Evolutionary conservation across 495 filamentous ascomycete species (phyloP).

Genomic region (Cryomyces minteri): DNA sequence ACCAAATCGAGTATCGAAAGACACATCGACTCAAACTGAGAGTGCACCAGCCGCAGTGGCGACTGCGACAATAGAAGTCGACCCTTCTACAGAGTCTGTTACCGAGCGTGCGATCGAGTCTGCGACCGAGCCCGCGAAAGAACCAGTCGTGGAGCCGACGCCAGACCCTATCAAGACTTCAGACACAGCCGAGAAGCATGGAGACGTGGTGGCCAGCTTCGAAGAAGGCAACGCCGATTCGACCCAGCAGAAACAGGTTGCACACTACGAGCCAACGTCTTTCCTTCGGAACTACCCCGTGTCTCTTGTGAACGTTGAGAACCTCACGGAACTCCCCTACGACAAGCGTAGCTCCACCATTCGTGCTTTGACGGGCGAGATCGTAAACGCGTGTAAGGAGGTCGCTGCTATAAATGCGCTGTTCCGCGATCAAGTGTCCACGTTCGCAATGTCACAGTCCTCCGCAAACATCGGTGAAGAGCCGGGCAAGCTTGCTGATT

Average conservation of each 20-base stretch:
- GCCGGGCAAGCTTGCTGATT: conserved; percentile 86
- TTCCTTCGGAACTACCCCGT: conserved; percentile 84
- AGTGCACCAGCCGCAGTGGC: conserved; percentile 19
- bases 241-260: neutral
- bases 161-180: too few species aligned
- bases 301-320: conserved; percentile 86
- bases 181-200: conserved; percentile 46
- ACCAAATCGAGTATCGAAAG: conserved; percentile 21
- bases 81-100: conserved; percentile 16
- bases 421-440: conserved; percentile 95
- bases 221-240: conserved; percentile 41
- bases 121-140: conserved; percentile 28
- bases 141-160: conserved; percentile 30
- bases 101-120: conserved; percentile 12
- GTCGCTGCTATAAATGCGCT: conserved; percentile 81
- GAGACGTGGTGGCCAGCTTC: conserved; percentile 93
- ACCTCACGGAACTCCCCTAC: conserved; percentile 68
- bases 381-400: conserved; percentile 96
- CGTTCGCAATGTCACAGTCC: conserved; percentile 88
- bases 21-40: conserved; percentile 11
- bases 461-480: conserved; percentile 89
- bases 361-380: conserved; percentile 84
- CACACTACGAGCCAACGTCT: conserved; percentile 61
- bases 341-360: conserved; percentile 78
- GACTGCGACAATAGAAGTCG: conserved; percentile 2